Evolutionary conservation across 805 yeast species (phyloP).

Genomic region (Yarrowia sp.): DNA sequence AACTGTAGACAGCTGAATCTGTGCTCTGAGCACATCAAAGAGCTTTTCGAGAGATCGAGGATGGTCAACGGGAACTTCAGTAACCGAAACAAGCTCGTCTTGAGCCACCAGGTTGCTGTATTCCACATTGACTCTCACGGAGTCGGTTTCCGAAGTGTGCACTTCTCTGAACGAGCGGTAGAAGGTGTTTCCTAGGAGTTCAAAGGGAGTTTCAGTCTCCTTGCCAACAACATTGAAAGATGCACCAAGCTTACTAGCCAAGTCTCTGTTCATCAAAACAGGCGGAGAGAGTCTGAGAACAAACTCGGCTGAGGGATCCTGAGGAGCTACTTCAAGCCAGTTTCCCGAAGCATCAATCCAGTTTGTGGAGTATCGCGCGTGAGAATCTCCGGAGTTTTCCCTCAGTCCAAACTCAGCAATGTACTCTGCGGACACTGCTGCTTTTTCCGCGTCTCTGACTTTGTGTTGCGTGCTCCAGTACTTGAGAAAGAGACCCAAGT

Average conservation of each 20-base stretch:
- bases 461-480: slow-evolving; percentile 34
- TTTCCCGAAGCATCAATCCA: slow-evolving; percentile 29
- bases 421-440: not conserved
- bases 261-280: slow-evolving; percentile 33
- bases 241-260: slow-evolving; percentile 30
- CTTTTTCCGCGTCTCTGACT: slow-evolving; percentile 25
- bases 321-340: slow-evolving; percentile 24
- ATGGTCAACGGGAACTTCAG: slow-evolving; percentile 36
- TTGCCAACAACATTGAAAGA: not conserved
- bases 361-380: slow-evolving; percentile 30
- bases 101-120: slow-evolving; percentile 36
- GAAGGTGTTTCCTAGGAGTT: not conserved
- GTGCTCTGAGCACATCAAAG: slow-evolving; percentile 32
- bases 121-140: slow-evolving; percentile 28
- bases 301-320: slow-evolving; percentile 35
- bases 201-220: slow-evolving; percentile 7
- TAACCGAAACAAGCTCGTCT: slow-evolving; percentile 31
- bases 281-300: slow-evolving; percentile 41
- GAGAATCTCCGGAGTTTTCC: slow-evolving; percentile 4
- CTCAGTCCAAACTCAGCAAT: slow-evolving; percentile 18
- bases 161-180: slow-evolving; percentile 20
- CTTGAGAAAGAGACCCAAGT: slow-evolving; percentile 39
- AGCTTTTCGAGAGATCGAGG: slow-evolving; percentile 36
- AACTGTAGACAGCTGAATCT: slow-evolving; percentile 28
- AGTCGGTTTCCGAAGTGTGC: slow-evolving; percentile 3